phyloP scores from a whole-genome alignment of 2,329 filamentous ascomycete species.

The Ophiocordyceps camponoti-saundersi region DNA sequence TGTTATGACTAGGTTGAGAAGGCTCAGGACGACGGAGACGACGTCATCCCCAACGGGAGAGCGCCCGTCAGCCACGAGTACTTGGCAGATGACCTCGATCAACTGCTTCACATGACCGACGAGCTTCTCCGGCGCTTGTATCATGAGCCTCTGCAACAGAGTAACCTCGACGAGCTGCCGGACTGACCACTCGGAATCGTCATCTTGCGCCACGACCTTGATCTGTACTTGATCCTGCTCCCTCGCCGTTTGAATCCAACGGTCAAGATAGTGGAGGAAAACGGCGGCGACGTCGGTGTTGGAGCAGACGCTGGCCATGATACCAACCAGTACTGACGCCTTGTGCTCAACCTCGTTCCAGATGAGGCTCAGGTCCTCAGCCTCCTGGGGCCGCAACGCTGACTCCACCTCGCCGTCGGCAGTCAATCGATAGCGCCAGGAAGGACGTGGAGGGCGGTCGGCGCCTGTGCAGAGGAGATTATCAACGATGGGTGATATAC shows the following conservation, averaged over 20 bases:
- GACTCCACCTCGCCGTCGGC: slow-evolving; percentile 34
- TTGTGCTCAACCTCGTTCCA: slow-evolving; percentile 29
- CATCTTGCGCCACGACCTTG: slow-evolving; percentile 12
- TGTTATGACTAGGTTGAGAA: slow-evolving; percentile 43
- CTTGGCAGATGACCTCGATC: slow-evolving; percentile 43
- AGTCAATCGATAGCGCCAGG: slow-evolving; percentile 36
- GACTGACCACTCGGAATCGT: slow-evolving; percentile 22
- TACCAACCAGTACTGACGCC: slow-evolving; percentile 26
- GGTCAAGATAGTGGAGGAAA: slow-evolving; percentile 41
- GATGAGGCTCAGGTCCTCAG: slow-evolving; percentile 14
- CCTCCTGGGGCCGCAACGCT: slow-evolving; percentile 13
- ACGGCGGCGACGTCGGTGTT: slow-evolving; percentile 40
- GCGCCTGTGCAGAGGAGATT: slow-evolving; percentile 40
- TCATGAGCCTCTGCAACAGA: slow-evolving; percentile 48
- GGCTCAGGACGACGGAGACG: slow-evolving; percentile 36
- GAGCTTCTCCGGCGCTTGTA: slow-evolving; percentile 43
- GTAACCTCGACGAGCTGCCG: slow-evolving; percentile 38
- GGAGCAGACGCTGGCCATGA: slow-evolving; percentile 31
- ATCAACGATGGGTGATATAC: slow-evolving; percentile 29
- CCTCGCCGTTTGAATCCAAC: slow-evolving; percentile 30
- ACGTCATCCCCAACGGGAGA: slow-evolving; percentile 28
- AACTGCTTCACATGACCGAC: slow-evolving; percentile 47
- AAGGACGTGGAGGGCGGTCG: slow-evolving; percentile 8
- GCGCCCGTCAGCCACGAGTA: slow-evolving; percentile 31
- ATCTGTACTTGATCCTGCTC: slow-evolving; percentile 9